These are phyloP conservation scores for Aspergillus thermomutatus DNA, from an alignment of 2,329 filamentous ascomycete genomes.

Conservation along the genomic window DNA sequence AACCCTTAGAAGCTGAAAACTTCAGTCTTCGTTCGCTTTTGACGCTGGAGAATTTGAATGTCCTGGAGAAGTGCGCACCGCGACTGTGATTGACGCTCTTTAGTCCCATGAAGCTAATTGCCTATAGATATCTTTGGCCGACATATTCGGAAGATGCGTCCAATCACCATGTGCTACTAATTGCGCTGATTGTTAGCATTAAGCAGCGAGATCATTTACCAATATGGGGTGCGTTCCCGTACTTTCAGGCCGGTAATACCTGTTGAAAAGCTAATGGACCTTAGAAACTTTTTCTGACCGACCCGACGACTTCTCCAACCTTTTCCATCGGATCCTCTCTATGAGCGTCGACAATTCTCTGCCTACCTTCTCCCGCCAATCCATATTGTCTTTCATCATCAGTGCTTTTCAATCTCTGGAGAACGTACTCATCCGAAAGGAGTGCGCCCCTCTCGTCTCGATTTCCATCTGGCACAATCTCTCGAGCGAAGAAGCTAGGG, in stretches of 20 bases:
- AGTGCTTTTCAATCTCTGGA: conserved; percentile 92
- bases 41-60: conserved; percentile 83
- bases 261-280: conserved; percentile 27
- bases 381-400: conserved; percentile 87
- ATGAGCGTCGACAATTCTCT: conserved; percentile 74
- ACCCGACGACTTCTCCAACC: conserved; percentile 75
- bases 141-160: conserved; percentile 84
- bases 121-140: conserved; percentile 83
- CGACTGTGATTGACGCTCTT: neutral
- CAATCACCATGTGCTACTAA: conserved; percentile 84
- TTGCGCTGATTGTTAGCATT: conserved; percentile 80
- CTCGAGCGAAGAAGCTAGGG: conserved; percentile 70
- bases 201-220: conserved; percentile 84
- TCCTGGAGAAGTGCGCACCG: conserved; percentile 68
- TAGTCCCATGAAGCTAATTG: conserved; percentile 15
- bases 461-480: conserved; percentile 96
- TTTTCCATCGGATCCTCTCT: conserved; percentile 86
- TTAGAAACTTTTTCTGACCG: conserved; percentile 71
- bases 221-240: conserved; percentile 60
- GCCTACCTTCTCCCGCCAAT: conserved; percentile 65
- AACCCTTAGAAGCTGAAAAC: conserved; percentile 73
- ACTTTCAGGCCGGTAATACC: neutral
- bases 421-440: conserved; percentile 82
- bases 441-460: conserved; percentile 91
- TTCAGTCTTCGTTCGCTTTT: conserved; percentile 77